Evolutionary conservation across 768 basidiomycete species (phyloP).

Genomic region (Lactarius quietus): DNA sequence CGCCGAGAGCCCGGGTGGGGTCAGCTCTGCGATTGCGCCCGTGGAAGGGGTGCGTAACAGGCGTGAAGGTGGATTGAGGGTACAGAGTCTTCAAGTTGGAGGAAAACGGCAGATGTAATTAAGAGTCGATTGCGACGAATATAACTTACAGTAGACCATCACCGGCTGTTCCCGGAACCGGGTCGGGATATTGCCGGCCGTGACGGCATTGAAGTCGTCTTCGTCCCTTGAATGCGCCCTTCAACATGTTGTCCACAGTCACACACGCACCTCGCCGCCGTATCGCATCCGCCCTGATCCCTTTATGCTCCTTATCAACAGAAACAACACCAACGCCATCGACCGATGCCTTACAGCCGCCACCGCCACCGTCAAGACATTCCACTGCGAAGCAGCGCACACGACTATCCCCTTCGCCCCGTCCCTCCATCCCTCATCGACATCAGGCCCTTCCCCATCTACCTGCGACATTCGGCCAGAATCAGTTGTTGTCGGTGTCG

Average conservation of each 20-base stretch:
- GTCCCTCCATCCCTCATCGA: constrained; percentile 32
- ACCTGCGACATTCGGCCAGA: constrained; percentile 71
- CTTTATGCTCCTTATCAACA: constrained; percentile 23
- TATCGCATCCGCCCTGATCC: constrained; percentile 2
- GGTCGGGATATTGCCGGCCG: background rate
- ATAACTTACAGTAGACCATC: too few relatives aligned
- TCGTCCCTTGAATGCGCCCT: background rate
- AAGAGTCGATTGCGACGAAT: too few relatives aligned
- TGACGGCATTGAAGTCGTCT: background rate
- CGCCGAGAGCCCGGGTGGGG: constrained; percentile 1
- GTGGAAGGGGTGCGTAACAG: background rate
- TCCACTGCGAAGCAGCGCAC: constrained; percentile 33
- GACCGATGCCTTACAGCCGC: constrained; percentile 20
- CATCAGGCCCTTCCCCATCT: constrained; percentile 47
- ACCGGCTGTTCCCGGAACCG: background rate
- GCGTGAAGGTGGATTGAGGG: constrained; percentile 13
- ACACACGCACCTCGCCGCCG: constrained; percentile 13
- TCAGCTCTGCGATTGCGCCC: constrained; percentile 10
- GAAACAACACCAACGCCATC: constrained; percentile 16
- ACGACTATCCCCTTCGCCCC: constrained; percentile 43
- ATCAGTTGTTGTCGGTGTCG: constrained; percentile 77
- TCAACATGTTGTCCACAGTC: constrained; percentile 22
- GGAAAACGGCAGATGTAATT: background rate
- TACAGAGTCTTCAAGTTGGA: constrained; percentile 5
- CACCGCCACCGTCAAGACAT: constrained; percentile 33